Evolutionary conservation across 129 eudicot genomes (phyloP).

Genomic region (Helianthus tuberosus): DNA sequence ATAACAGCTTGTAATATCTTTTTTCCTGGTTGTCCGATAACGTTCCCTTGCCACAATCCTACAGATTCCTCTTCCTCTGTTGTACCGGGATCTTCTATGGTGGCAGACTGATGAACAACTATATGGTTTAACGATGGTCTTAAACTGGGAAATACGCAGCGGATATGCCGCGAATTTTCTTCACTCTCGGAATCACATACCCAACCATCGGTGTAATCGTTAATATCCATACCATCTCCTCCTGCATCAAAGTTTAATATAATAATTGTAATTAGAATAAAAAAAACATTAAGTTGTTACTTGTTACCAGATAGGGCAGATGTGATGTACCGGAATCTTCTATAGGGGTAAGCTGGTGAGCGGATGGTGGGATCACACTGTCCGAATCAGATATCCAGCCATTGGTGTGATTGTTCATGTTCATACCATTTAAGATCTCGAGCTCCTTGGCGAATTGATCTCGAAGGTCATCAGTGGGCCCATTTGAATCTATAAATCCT

Average conservation of each 20-base stretch:
- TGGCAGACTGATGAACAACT: not conserved
- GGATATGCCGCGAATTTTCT: not conserved
- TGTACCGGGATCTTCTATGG: not conserved
- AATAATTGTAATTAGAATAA: not conserved
- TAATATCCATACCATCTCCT: slow-evolving; percentile 10
- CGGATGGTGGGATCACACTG: no score
- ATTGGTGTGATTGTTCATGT: no score
- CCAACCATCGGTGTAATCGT: slow-evolving; percentile 25
- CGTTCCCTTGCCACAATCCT: slow-evolving; percentile 19
- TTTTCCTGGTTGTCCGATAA: slow-evolving; percentile 14
- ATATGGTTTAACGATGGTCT: not conserved
- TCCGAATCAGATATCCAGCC: no score
- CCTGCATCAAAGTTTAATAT: slow-evolving; percentile 8
- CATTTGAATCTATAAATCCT: not conserved
- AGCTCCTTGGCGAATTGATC: slow-evolving; percentile 4
- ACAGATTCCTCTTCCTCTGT: not conserved
- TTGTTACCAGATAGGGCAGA: not conserved
- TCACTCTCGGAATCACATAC: slow-evolving; percentile 23
- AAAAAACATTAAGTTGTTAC: not conserved
- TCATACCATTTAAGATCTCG: slow-evolving; percentile 20
- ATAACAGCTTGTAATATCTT: slow-evolving; percentile 14
- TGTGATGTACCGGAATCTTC: no score
- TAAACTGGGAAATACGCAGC: not conserved
- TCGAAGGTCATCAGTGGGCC: slow-evolving; percentile 11
- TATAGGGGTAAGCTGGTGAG: no score